phyloP scores from a whole-genome alignment of 2,329 filamentous ascomycete species.

The Penicillium sp. region DNA sequence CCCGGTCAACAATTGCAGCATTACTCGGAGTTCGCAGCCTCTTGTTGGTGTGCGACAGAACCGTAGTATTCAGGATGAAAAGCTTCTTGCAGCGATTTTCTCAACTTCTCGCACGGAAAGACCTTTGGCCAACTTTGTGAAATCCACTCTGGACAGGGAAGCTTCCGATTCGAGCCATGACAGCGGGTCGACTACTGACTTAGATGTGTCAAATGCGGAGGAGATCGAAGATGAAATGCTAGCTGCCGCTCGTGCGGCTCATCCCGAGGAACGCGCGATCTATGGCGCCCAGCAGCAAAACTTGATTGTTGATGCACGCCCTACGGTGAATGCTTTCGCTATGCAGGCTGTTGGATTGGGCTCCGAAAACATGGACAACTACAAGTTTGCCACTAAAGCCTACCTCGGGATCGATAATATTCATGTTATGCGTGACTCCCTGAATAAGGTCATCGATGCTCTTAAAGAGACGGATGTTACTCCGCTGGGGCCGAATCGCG shows the following conservation, averaged over 20 bases:
- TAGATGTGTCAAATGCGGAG: conserved; percentile 67
- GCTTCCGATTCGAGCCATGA: conserved; percentile 58
- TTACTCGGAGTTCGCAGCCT: conserved; percentile 92
- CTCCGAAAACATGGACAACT: conserved; percentile 97
- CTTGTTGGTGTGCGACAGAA: conserved; percentile 84
- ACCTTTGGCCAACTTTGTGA: conserved; percentile 49
- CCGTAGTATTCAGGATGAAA: conserved; percentile 93
- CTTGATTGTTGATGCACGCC: conserved; percentile 92
- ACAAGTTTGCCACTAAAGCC: conserved; percentile 86
- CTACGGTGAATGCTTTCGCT: conserved; percentile 89
- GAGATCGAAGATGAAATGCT: conserved; percentile 73
- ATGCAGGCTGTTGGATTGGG: conserved; percentile 94
- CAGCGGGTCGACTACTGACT: conserved; percentile 47
- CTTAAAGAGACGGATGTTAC: conserved; percentile 92
- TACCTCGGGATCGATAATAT: conserved; percentile 98
- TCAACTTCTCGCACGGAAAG: conserved; percentile 66
- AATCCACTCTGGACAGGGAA: conserved; percentile 50
- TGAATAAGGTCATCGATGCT: conserved; percentile 85
- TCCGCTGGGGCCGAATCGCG: conserved; percentile 78
- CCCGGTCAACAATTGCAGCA: conserved; percentile 93
- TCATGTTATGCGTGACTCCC: conserved; percentile 92
- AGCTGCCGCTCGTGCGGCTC: conserved; percentile 59
- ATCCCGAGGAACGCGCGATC: conserved; percentile 68
- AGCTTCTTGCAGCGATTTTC: conserved; percentile 90
- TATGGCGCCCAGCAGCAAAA: conserved; percentile 95